These are phyloP conservation scores for Coemansia sp. DNA, from an alignment of 192 early-diverging fungal species.

Conservation along the genomic window DNA sequence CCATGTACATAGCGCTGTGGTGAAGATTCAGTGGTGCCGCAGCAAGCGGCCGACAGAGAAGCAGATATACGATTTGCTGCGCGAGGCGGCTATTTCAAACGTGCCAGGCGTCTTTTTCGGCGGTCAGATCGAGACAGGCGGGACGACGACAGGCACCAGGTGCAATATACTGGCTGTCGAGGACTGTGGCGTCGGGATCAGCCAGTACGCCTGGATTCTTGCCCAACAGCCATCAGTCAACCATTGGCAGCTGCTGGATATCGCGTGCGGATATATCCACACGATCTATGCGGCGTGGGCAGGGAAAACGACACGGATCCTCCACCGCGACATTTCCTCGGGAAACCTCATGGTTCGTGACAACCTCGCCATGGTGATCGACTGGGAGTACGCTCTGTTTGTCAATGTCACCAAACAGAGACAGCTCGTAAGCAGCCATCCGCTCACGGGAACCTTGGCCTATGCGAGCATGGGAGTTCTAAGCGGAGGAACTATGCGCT, in stretches of 20 bases:
- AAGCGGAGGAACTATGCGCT: neutral
- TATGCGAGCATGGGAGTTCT: slow-evolving; percentile 15
- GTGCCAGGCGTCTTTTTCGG: neutral
- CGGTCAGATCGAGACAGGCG: neutral
- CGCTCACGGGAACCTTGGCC: neutral
- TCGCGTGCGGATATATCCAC: neutral
- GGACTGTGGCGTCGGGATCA: neutral
- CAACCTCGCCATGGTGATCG: slow-evolving; percentile 1
- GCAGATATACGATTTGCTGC: neutral
- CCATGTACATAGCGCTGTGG: neutral
- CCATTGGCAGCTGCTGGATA: neutral
- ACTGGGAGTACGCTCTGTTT: slow-evolving; percentile 17
- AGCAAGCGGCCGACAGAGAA: neutral
- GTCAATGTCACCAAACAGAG: neutral
- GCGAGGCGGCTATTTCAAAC: neutral
- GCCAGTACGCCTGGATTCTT: neutral
- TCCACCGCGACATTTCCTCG: slow-evolving; percentile 26
- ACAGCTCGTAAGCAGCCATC: neutral
- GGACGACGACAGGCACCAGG: neutral
- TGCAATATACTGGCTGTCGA: neutral
- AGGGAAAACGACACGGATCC: neutral
- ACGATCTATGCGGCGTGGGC: neutral
- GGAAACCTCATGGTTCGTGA: slow-evolving; percentile 14
- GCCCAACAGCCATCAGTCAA: neutral
- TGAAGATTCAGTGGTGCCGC: neutral